phyloP scores from a whole-genome alignment of 2,329 filamentous ascomycete species.

The Nemania sp. region DNA sequence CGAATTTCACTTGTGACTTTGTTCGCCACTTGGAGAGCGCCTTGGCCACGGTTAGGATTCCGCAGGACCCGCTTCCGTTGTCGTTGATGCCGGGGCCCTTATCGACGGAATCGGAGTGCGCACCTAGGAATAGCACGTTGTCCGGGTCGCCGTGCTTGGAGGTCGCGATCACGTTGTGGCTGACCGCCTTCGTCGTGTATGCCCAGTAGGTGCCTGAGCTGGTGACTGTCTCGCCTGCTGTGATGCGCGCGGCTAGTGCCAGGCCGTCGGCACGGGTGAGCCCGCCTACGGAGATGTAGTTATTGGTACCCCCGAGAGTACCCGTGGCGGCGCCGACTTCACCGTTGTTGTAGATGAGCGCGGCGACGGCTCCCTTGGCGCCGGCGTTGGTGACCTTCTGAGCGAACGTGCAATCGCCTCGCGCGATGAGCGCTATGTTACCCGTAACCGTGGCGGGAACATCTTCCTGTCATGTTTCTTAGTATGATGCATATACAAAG shows the following conservation, averaged over 20 bases:
- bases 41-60: slow-evolving; percentile 61
- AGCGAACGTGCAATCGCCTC: slow-evolving; percentile 60
- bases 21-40: slow-evolving; percentile 59
- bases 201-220: slow-evolving; percentile 33
- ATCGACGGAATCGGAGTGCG: slow-evolving; percentile 63
- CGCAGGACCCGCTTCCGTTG: slow-evolving; percentile 63
- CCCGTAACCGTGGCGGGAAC: slow-evolving; percentile 52
- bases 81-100: slow-evolving; percentile 69
- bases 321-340: slow-evolving; percentile 49
- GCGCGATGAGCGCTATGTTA: slow-evolving; percentile 58
- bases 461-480: slow-evolving; percentile 41
- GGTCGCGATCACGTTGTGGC: slow-evolving; percentile 62
- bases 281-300: slow-evolving; percentile 50
- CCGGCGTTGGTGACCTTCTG: slow-evolving; percentile 58
- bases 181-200: slow-evolving; percentile 36
- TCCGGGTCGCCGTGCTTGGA: slow-evolving; percentile 60
- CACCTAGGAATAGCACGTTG: slow-evolving; percentile 62
- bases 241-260: slow-evolving; percentile 18
- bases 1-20: slow-evolving; percentile 65
- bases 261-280: slow-evolving; percentile 49
- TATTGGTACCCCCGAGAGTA: slow-evolving; percentile 52
- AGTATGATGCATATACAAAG: no score
- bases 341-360: slow-evolving; percentile 62
- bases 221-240: slow-evolving; percentile 23
- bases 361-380: slow-evolving; percentile 56